These are phyloP conservation scores for Wakefieldia striispora DNA, from an alignment of 768 basidiomycete genomes.

Conservation along the genomic window DNA sequence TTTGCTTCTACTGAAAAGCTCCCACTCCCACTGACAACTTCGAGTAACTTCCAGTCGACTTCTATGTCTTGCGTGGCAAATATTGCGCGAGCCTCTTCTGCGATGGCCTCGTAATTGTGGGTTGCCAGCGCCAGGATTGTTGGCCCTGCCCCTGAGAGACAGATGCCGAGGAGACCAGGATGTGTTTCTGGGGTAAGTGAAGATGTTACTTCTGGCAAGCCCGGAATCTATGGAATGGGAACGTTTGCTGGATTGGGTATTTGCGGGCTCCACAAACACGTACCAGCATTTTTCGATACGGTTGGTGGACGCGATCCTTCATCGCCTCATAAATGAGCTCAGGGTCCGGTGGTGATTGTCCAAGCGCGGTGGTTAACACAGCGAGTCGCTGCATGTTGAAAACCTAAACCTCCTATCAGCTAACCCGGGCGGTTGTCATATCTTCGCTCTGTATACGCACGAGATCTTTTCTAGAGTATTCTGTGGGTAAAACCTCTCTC, in stretches of 20 bases:
- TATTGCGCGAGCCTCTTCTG: slow-evolving; percentile 72
- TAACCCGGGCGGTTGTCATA: neutral
- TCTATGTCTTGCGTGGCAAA: slow-evolving; percentile 71
- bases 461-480: slow-evolving; percentile 87
- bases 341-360: slow-evolving; percentile 87
- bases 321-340: slow-evolving; percentile 99
- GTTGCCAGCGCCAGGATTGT: slow-evolving; percentile 96
- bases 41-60: slow-evolving; percentile 88
- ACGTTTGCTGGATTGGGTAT: neutral
- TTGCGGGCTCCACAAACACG: slow-evolving; percentile 26
- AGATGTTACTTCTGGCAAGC: slow-evolving; percentile 89
- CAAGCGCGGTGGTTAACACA: slow-evolving; percentile 92
- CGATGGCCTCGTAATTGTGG: slow-evolving; percentile 78
- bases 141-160: slow-evolving; percentile 96
- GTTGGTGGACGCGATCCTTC: slow-evolving; percentile 98
- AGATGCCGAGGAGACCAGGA: slow-evolving; percentile 94
- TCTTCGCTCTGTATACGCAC: slow-evolving; percentile 38
- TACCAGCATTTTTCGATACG: slow-evolving; percentile 86
- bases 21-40: slow-evolving; percentile 52
- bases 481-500: slow-evolving; percentile 78
- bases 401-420: slow-evolving; percentile 51
- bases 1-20: slow-evolving; percentile 10
- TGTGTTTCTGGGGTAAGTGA: slow-evolving; percentile 85
- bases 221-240: slow-evolving; percentile 71
- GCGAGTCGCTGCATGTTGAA: slow-evolving; percentile 97